phyloP scores from a whole-genome alignment of 202 grass and related monocot genomes.

The Carex arenaria region DNA sequence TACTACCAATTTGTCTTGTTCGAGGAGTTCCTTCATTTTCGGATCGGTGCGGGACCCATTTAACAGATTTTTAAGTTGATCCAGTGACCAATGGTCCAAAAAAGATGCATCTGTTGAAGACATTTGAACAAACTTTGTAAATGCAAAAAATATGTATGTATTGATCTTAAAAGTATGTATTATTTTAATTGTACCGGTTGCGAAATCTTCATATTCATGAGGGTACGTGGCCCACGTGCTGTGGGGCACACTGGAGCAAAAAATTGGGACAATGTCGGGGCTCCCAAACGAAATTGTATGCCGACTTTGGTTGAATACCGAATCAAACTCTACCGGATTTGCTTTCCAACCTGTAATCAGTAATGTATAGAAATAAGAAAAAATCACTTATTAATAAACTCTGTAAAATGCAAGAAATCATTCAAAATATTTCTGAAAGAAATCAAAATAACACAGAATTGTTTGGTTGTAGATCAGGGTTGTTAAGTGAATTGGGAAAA shows the following conservation, averaged over 20 bases:
- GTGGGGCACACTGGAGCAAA: conserved; percentile 69
- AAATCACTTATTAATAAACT: not conserved
- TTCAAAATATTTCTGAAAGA: not conserved
- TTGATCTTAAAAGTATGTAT: not conserved
- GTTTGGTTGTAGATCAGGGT: no score
- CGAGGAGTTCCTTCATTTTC: conserved; percentile 66
- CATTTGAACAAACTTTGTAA: no score
- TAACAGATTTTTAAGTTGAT: conserved; percentile 90
- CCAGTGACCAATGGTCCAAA: conserved; percentile 96
- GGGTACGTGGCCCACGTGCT: conserved; percentile 80
- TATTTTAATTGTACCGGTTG: conserved; percentile 47
- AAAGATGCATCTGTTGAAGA: conserved; percentile 78
- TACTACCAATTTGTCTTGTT: conserved; percentile 83
- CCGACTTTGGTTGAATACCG: conserved; percentile 78
- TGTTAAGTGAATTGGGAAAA: no score
- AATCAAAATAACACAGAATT: no score
- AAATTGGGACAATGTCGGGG: conserved; percentile 95
- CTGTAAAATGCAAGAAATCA: not conserved
- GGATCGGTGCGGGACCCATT: conserved; percentile 58
- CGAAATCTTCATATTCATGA: conserved; percentile 86
- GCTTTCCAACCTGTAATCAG: conserved; percentile 80
- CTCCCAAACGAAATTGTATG: conserved; percentile 83
- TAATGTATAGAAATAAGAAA: not conserved
- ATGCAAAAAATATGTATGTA: no score
- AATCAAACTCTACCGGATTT: conserved; percentile 97